Evolutionary conservation across 2,329 filamentous ascomycete genomes (phyloP).

Genomic region (Sphaceloma murrayae): DNA sequence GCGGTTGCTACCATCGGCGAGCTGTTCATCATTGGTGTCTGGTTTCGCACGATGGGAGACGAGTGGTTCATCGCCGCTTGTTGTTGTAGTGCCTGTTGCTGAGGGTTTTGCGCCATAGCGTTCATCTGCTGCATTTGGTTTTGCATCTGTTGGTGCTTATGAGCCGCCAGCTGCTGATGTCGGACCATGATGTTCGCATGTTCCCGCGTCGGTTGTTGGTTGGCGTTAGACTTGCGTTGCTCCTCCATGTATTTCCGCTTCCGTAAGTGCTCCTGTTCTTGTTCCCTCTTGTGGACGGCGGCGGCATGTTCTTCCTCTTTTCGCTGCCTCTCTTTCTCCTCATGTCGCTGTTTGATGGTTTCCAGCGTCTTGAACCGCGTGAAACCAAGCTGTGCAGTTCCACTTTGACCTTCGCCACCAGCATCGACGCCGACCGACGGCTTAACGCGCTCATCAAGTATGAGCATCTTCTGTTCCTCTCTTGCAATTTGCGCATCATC

Average conservation of each 20-base stretch:
- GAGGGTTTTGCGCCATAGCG: slow-evolving; percentile 20
- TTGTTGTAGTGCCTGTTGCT: slow-evolving; percentile 39
- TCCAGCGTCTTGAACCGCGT: slow-evolving; percentile 87
- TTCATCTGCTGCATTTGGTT: slow-evolving; percentile 37
- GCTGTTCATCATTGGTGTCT: slow-evolving; percentile 38
- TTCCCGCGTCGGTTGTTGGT: slow-evolving; percentile 35
- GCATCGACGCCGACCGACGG: slow-evolving; percentile 47
- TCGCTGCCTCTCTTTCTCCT: slow-evolving; percentile 53
- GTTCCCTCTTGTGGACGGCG: slow-evolving; percentile 26
- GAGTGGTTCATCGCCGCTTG: slow-evolving; percentile 44
- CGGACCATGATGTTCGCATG: slow-evolving; percentile 34
- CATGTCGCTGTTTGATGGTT: slow-evolving; percentile 68
- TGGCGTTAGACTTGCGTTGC: slow-evolving; percentile 24
- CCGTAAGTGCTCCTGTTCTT: slow-evolving; percentile 29
- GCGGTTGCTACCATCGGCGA: slow-evolving; percentile 33
- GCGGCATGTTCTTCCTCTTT: slow-evolving; percentile 48
- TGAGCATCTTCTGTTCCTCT: slow-evolving; percentile 85
- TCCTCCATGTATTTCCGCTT: slow-evolving; percentile 30
- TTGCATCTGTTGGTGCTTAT: slow-evolving; percentile 32
- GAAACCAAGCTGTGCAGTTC: slow-evolving; percentile 69
- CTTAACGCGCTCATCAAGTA: slow-evolving; percentile 73
- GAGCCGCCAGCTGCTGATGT: slow-evolving; percentile 29
- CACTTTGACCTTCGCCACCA: slow-evolving; percentile 60
- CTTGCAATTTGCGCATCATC: slow-evolving; percentile 87
- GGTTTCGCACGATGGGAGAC: slow-evolving; percentile 49